These are phyloP conservation scores for Gentiana dahurica DNA, from an alignment of 257 asterid genomes.

Conservation along the genomic window DNA sequence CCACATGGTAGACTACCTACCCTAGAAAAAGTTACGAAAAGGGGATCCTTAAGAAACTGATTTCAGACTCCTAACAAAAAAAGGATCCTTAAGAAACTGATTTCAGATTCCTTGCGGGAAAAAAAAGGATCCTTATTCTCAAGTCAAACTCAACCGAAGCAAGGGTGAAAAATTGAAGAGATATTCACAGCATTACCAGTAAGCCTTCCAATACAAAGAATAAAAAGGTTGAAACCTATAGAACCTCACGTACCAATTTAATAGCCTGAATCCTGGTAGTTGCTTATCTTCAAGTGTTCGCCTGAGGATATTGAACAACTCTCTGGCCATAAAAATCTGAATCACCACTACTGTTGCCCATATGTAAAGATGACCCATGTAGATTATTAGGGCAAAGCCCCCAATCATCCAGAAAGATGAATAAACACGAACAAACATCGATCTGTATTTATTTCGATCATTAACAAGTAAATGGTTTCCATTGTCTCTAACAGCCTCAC, in stretches of 20 bases:
- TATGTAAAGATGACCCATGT: slow-evolving; percentile 63
- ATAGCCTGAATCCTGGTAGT: slow-evolving; percentile 65
- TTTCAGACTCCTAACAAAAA: slow-evolving; percentile 2
- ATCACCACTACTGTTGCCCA: slow-evolving; percentile 51
- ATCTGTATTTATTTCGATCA: slow-evolving; percentile 42
- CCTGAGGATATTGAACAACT: slow-evolving; percentile 49
- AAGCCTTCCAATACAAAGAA: too few species aligned
- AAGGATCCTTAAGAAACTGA: not conserved
- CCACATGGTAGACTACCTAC: too few species aligned
- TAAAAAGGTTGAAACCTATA: too few species aligned
- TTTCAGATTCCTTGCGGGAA: slow-evolving; percentile 1
- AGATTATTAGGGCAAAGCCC: slow-evolving; percentile 30
- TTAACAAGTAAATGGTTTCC: slow-evolving; percentile 34
- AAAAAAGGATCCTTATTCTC: too few species aligned
- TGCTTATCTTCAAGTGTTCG: slow-evolving; percentile 47
- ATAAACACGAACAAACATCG: slow-evolving; percentile 53
- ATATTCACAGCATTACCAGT: too few species aligned
- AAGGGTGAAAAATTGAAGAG: too few species aligned
- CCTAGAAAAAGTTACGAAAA: too few species aligned
- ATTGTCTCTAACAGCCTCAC: slow-evolving; percentile 30
- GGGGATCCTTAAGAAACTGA: not conserved
- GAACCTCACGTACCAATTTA: slow-evolving; percentile 32
- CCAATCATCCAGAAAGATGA: slow-evolving; percentile 65
- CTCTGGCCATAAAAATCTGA: slow-evolving; percentile 57
- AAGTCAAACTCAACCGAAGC: too few species aligned